Base-by-base conservation (phyloP, 2,329 filamentous ascomycete genomes). In the Exophiala viscosa region DNA sequence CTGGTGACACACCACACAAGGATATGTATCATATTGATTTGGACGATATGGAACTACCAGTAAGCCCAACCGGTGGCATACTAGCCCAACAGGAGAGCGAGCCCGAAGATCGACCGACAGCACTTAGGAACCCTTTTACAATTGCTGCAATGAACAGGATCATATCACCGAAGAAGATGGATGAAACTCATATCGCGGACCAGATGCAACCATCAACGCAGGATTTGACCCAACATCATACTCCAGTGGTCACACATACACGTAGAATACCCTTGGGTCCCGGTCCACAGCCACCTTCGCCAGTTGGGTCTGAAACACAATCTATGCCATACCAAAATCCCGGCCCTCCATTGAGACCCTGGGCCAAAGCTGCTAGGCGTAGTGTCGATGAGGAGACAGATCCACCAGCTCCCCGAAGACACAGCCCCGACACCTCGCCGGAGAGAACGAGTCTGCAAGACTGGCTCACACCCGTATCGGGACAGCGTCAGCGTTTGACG, bases 81-180 rank as follows among this genome's bases (percentile, higher is more conserved):
- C 20, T 5, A 23, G 7, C 18, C 20, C n/a, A 13, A 9, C 10
- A 20, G 17, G 4, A 18, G 7, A 8, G 18, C 10, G 40, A 42
- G 17, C 7, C n/a, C 5, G 20, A 35, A 45, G 28, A 35, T 5
- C 28, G 31, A 13, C 7, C 28, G 10, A 13, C 9, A 14, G 11
- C 20, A 8, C n/a, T 8, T 4, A 42, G 5, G 9, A 72, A 70
- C 44, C 69, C 70, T 6, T 72, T 70, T 66, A 61, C 64, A 7
- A 60, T 72, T 33, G 66, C 70, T 3, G 70, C 67, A 41, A 54
- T 66, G 34, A 67, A 66, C 54, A 54, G 58, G 20, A 45, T 33
- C 45, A 60, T 35, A 36, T 47, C 23, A 17, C 64, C 55, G 7
- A 52, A 44, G 43, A 56, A 50, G 41, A 55, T 53, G 52, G 23